Percentiles rank a stretch among this genome's conserved stretches.
phyloP scores from a whole-genome alignment of 1,284 basidiomycete species.

The Bjerkandera adusta region DNA sequence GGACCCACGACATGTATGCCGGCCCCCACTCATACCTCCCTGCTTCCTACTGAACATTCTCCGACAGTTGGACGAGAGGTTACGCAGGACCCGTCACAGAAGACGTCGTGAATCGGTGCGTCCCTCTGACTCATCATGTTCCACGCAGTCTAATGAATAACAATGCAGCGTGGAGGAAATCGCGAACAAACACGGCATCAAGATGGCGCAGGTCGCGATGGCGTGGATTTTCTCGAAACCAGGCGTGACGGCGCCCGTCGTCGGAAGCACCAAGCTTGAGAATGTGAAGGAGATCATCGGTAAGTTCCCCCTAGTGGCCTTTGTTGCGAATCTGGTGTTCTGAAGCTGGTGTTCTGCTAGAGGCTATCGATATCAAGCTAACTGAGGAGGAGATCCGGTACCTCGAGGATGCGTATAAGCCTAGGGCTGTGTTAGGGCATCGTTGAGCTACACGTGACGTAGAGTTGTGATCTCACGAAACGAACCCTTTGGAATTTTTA shows the following conservation, averaged over 20 bases:
- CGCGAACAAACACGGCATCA: conserved; percentile 34
- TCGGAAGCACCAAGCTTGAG: conserved; percentile 32
- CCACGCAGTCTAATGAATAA: no score
- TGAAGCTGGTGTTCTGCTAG: no score
- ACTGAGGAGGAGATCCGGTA: conserved; percentile 9
- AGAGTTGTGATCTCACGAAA: no score
- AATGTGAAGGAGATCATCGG: conserved; percentile 27
- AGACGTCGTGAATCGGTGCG: not conserved
- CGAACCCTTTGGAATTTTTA: no score
- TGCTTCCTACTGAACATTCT: not conserved
- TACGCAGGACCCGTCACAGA: conserved; percentile 11
- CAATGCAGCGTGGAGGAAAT: conserved; percentile 32
- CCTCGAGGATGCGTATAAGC: conserved; percentile 17
- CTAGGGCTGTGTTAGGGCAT: conserved; percentile 17
- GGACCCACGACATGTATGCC: conserved; percentile 23
- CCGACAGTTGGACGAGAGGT: conserved; percentile 5
- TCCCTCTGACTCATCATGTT: not conserved
- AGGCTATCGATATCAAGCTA: conserved; percentile 4
- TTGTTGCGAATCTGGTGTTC: no score
- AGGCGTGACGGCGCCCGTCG: conserved; percentile 31
- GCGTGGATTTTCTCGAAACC: conserved; percentile 14
- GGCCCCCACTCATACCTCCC: not conserved
- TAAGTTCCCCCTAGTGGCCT: no score
- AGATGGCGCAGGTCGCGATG: conserved; percentile 26
- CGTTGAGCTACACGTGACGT: not conserved